phyloP scores from a whole-genome alignment of 768 basidiomycete genomes.

The Suillus subalutaceus region DNA sequence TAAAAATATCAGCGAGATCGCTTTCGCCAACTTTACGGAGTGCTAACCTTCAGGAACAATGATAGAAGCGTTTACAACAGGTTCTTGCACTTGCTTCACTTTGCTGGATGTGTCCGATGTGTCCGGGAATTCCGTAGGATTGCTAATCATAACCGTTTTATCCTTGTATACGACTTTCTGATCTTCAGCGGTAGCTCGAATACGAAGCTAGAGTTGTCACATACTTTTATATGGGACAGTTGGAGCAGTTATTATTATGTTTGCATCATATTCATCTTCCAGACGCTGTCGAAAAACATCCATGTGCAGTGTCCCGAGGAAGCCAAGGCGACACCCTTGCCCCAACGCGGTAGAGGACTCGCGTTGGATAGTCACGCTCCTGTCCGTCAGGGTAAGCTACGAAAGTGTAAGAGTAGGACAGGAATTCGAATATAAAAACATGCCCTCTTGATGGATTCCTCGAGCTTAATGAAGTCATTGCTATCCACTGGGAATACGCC shows the following conservation, averaged over 20 bases:
- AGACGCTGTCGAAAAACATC: slow-evolving; percentile 94
- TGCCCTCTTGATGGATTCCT: slow-evolving; percentile 93
- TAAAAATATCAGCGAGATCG: not conserved
- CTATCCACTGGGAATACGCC: slow-evolving; percentile 94
- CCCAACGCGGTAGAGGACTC: slow-evolving; percentile 95
- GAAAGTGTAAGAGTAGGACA: slow-evolving; percentile 15
- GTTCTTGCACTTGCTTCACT: slow-evolving; percentile 85
- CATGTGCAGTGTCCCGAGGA: slow-evolving; percentile 96
- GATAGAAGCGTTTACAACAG: slow-evolving; percentile 90
- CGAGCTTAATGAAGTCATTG: slow-evolving; percentile 89
- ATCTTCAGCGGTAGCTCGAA: slow-evolving; percentile 9
- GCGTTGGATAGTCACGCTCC: slow-evolving; percentile 86
- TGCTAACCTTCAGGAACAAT: slow-evolving; percentile 86
- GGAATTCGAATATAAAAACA: slow-evolving; percentile 25
- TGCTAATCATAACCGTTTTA: slow-evolving; percentile 71
- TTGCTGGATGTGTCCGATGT: slow-evolving; percentile 57
- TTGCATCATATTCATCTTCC: slow-evolving; percentile 96
- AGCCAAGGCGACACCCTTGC: slow-evolving; percentile 93
- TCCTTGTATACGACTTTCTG: slow-evolving; percentile 72
- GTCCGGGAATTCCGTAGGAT: slow-evolving; percentile 96
- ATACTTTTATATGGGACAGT: slow-evolving; percentile 91
- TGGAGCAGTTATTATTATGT: slow-evolving; percentile 93
- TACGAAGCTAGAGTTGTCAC: not conserved
- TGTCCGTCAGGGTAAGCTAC: slow-evolving; percentile 82
- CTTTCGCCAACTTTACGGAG: not conserved